Percentiles rank a stretch among this genome's conserved stretches.
Conservation (phyloP, 257 asterid species). For the Cynanchum wilfordii region DNA sequence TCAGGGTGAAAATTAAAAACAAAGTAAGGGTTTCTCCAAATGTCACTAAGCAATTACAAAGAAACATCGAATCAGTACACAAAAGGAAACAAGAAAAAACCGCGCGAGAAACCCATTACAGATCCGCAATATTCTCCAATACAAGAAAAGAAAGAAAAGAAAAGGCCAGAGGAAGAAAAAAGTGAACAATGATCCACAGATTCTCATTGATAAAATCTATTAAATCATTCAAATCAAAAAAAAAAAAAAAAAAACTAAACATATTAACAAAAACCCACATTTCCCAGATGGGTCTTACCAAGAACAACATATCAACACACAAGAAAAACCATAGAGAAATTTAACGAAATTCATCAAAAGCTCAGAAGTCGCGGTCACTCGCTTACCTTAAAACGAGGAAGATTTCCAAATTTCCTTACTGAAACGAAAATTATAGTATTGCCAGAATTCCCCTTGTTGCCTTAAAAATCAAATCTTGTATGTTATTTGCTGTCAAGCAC, state of each 20-base stretch:
- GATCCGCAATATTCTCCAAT: conserved; percentile 3
- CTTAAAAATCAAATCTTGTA: conserved; percentile 1
- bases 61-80: neutral
- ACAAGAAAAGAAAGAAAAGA: neutral
- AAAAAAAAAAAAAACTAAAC: neutral
- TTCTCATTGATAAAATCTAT: neutral
- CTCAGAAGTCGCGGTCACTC: neutral
- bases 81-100: neutral
- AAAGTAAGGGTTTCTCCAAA: neutral
- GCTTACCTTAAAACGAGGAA: neutral
- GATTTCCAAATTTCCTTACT: neutral
- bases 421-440: neutral
- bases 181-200: neutral
- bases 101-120: neutral
- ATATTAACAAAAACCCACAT: neutral
- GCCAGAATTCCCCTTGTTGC: neutral
- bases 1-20: neutral
- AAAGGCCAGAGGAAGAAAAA: neutral
- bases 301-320: neutral
- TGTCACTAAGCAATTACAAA: neutral
- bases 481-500: neutral
- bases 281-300: neutral
- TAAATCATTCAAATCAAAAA: neutral
- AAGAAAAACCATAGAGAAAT: neutral
- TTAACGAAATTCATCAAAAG: neutral